phyloP scores from a whole-genome alignment of 2,329 filamentous ascomycete genomes.

The Diaporthe batatas region DNA sequence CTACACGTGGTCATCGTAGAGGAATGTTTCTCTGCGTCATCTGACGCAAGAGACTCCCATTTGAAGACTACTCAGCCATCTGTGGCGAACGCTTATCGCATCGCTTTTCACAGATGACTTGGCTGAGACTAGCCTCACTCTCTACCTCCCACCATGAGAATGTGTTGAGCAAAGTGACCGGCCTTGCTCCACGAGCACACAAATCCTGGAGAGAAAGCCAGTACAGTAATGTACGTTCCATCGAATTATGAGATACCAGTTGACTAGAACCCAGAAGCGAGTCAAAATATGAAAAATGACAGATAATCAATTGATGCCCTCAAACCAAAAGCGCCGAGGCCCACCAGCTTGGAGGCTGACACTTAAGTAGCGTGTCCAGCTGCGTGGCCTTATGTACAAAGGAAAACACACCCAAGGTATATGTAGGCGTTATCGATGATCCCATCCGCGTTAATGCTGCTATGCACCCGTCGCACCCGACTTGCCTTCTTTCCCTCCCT shows the following conservation, averaged over 20 bases:
- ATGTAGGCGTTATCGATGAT: conserved; percentile 4
- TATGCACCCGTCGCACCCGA: conserved; percentile 29
- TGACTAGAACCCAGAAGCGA: conserved; percentile 8
- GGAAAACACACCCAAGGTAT: conserved; percentile 3
- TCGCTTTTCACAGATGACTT: too few species aligned
- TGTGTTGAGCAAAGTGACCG: not conserved
- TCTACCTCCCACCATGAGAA: not conserved
- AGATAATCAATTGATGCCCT: not conserved
- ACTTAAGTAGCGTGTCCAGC: not conserved
- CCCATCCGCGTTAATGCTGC: conserved; percentile 26
- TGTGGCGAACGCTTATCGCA: not conserved
- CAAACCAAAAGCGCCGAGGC: conserved; percentile 8
- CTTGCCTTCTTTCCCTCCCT: not conserved
- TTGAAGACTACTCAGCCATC: not conserved
- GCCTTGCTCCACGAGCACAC: not conserved
- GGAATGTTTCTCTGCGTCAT: not conserved
- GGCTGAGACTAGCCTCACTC: not conserved
- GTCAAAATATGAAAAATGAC: not conserved
- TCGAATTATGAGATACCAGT: conserved; percentile 14
- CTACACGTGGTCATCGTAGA: not conserved
- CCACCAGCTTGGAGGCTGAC: not conserved
- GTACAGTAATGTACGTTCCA: not conserved
- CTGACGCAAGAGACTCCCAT: not conserved
- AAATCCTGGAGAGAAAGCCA: not conserved
- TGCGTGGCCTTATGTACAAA: conserved; percentile 28